Percentiles rank a stretch among this genome's conserved stretches.
Conservation (phyloP, 108 stramenopile species). For the Licmophora abbreviata region DNA sequence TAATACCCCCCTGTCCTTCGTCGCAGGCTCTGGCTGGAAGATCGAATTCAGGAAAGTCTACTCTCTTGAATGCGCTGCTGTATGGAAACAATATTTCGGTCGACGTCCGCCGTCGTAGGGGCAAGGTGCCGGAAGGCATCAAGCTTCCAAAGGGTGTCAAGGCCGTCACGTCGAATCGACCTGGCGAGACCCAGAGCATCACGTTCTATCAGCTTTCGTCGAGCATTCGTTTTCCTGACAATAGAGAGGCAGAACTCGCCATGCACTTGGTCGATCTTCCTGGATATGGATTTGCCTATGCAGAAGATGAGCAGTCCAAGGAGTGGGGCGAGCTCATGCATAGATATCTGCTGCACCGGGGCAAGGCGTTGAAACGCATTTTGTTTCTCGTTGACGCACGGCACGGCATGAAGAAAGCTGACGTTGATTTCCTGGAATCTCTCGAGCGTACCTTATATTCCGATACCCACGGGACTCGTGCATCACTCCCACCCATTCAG, state of each 20-base stretch:
- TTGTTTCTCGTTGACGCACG: conserved; percentile 71
- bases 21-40: conserved; percentile 55
- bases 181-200: conserved; percentile 65
- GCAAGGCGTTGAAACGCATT: conserved; percentile 54
- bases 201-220: conserved; percentile 71
- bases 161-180: conserved; percentile 46
- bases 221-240: conserved; percentile 10
- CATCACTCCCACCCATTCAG: conserved; percentile 70
- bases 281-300: conserved; percentile 85
- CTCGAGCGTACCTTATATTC: conserved; percentile 26
- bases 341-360: conserved; percentile 48
- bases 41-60: conserved; percentile 78
- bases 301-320: conserved; percentile 24
- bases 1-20: background rate
- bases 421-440: conserved; percentile 49
- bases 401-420: conserved; percentile 72
- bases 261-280: conserved; percentile 67
- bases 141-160: conserved; percentile 70
- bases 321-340: conserved; percentile 61
- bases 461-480: background rate
- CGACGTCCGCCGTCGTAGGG: background rate
- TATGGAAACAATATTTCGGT: conserved; percentile 31
- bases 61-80: conserved; percentile 66
- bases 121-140: conserved; percentile 12
- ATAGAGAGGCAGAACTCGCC: background rate